Evolutionary conservation across 2,329 filamentous ascomycete genomes (phyloP).

Genomic region (Xylariales sp.): DNA sequence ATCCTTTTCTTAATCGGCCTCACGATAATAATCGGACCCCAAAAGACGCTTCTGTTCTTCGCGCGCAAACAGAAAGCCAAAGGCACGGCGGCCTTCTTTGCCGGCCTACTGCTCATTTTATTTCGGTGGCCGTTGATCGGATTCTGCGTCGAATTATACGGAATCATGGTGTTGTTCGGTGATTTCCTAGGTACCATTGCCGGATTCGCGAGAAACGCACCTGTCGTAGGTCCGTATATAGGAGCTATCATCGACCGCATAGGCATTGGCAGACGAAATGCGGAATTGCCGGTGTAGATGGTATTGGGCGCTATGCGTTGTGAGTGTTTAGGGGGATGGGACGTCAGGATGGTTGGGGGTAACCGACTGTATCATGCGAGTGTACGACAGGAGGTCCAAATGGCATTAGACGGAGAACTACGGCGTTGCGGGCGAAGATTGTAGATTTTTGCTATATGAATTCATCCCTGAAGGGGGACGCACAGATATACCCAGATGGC

Average conservation of each 20-base stretch:
- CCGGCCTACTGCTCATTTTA: constrained; percentile 79
- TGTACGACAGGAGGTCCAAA: too few species aligned
- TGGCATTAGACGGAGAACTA: too few species aligned
- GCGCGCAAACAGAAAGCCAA: constrained; percentile 87
- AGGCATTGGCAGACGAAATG: constrained; percentile 64
- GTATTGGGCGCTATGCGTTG: constrained; percentile 11
- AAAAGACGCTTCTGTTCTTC: constrained; percentile 93
- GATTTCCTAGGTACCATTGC: constrained; percentile 94
- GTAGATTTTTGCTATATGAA: too few species aligned
- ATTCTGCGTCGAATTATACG: constrained; percentile 87
- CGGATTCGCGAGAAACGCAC: constrained; percentile 78
- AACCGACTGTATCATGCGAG: too few species aligned
- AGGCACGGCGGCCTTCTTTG: constrained; percentile 83
- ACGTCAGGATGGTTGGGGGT: not conserved
- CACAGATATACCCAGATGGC: too few species aligned
- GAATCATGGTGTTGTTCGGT: constrained; percentile 88
- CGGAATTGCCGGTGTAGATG: constrained; percentile 70
- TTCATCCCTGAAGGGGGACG: too few species aligned
- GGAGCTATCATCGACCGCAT: constrained; percentile 66
- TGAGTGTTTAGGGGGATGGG: too few species aligned
- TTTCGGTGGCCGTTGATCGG: constrained; percentile 87
- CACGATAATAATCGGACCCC: constrained; percentile 87
- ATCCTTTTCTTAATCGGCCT: constrained; percentile 97
- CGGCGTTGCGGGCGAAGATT: too few species aligned
- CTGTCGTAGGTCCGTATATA: constrained; percentile 83